Evolutionary conservation across 768 basidiomycete genomes (phyloP), one percentile per base, ranked within the genome.

Genomic region (Cantharellus anzutake): DNA sequence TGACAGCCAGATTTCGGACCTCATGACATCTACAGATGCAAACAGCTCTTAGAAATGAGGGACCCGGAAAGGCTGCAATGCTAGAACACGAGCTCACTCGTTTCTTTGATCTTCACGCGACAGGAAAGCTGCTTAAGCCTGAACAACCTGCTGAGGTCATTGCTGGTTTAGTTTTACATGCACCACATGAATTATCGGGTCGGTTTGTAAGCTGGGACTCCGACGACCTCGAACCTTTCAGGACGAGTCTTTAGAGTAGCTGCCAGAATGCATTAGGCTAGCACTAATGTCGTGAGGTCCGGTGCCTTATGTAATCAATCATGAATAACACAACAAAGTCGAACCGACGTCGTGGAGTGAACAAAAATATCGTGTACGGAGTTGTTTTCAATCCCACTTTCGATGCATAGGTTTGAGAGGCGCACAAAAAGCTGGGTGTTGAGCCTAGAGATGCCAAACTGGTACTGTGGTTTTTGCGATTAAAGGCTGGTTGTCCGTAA

Each of bases 181-280:
- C 86, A 2, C 74, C 81, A 3, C 73, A 75, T 64, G 70, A 73
- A 2, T 68, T 89, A 48, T 84, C 75, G 59, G 92, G 92, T 34
- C 71, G 80, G 65, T 97, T 91, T 67, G 72, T 93, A 59, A 80
- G 74, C 65, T 94, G 90, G 87, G 78, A 87, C 66, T 77, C 78
- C 34, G 80, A 82, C 35, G 79, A 58, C 14, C 39, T 14, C 5
- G 16, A 42, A 16, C 1, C 63, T 20, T 34, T 73, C 4, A 65
- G 65, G 2, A 29, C 20, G 20, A 29, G 20, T 29, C 20, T 29
- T 29, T 29, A 29, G 20, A 29, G 20, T 29, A 29, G 20, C 20
- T 29, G 20, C 20, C 20, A 29, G 20, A 29, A 29, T 29, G 20
- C 20, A 29, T 29, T 29, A 29, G 20, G 20, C 20, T n/a, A n/a